Conservation (phyloP, 1,139 yeast genomes). For the Geotrichum bryndzae region DNA sequence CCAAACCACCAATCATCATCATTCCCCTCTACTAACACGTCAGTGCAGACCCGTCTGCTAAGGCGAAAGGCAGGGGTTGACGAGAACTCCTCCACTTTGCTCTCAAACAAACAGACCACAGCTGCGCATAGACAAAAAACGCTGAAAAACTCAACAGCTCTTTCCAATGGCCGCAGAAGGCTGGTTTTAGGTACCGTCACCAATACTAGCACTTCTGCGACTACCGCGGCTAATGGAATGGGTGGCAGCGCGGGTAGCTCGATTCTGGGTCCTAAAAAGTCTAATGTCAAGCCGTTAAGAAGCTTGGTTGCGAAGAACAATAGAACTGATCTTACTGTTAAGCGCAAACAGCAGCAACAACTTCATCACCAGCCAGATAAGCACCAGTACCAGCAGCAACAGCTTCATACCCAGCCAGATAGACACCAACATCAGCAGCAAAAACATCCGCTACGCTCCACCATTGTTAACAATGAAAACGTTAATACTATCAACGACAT, state of each 20-base stretch:
- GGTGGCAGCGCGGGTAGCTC: background rate
- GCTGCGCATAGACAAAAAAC: background rate
- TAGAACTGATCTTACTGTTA: background rate
- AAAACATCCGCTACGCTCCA: background rate
- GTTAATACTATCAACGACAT: background rate
- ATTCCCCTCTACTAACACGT: background rate
- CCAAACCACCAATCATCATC: background rate
- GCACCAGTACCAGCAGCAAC: background rate
- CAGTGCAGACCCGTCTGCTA: conserved; percentile 3
- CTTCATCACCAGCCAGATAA: background rate
- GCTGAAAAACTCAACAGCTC: background rate
- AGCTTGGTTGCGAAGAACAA: background rate
- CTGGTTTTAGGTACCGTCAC: conserved; percentile 14
- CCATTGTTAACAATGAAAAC: background rate
- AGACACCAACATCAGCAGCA: background rate
- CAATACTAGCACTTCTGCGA: conserved; percentile 1
- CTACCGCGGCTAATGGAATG: background rate
- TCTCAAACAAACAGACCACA: background rate
- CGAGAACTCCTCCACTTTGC: conserved; percentile 8
- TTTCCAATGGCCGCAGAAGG: conserved; percentile 2
- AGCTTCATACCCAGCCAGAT: background rate
- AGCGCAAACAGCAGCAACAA: background rate
- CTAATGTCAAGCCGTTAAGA: background rate
- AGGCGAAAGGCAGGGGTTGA: conserved; percentile 3
- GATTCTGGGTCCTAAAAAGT: background rate